These are phyloP conservation scores for Wickerhamomyces strasburgensis DNA, from an alignment of 805 yeast genomes.

Conservation along the genomic window DNA sequence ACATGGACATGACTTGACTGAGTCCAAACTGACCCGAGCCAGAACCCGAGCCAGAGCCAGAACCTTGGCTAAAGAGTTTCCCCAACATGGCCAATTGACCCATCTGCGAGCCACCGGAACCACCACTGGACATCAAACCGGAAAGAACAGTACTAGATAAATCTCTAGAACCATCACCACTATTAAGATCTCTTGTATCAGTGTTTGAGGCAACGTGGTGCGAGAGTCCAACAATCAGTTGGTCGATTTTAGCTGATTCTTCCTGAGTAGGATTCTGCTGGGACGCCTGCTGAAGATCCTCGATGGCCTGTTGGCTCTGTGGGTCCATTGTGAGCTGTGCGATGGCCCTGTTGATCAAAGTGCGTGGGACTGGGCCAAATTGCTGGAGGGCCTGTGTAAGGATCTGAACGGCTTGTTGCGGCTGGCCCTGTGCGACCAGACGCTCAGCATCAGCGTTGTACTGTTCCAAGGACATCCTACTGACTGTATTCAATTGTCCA, in stretches of 20 bases:
- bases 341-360: constrained; percentile 21
- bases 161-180: constrained; percentile 18
- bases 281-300: constrained; percentile 21
- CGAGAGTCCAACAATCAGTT: constrained; percentile 17
- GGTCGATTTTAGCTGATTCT: constrained; percentile 17
- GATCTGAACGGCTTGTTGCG: constrained; percentile 9
- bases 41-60: constrained; percentile 3
- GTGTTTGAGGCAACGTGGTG: constrained; percentile 20
- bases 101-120: constrained; percentile 13
- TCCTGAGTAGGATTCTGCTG: constrained; percentile 16
- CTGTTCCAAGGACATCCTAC: constrained; percentile 8
- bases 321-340: constrained; percentile 12
- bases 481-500: not conserved
- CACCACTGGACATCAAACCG: constrained; percentile 20
- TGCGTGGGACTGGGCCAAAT: constrained; percentile 18
- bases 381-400: constrained; percentile 12
- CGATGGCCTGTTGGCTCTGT: constrained; percentile 19
- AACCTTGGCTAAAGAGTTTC: constrained; percentile 7
- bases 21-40: constrained; percentile 10
- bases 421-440: constrained; percentile 9
- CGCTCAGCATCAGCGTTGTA: constrained; percentile 11
- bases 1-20: constrained; percentile 11
- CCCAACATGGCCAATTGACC: constrained; percentile 14
- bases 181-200: constrained; percentile 17
- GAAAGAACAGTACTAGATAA: constrained; percentile 16